phyloP scores from a whole-genome alignment of 2,329 filamentous ascomycete genomes.

The Fusarium sp. region DNA sequence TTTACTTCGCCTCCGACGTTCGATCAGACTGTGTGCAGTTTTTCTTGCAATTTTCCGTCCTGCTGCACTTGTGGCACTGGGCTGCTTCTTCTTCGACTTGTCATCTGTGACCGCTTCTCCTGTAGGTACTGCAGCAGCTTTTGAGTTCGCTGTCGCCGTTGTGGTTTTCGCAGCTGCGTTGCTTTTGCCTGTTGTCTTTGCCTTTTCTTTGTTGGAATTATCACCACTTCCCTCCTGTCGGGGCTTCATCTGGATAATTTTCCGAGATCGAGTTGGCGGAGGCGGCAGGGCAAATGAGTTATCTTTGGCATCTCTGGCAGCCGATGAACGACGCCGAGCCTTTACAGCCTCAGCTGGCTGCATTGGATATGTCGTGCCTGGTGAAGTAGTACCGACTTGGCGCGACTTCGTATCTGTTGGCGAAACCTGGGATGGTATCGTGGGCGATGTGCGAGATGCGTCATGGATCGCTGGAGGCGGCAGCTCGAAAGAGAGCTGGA shows the following conservation, averaged over 20 bases:
- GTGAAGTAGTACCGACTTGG: constrained; percentile 42
- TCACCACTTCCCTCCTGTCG: constrained; percentile 55
- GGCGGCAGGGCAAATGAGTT: constrained; percentile 85
- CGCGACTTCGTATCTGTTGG: constrained; percentile 49
- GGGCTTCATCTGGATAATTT: constrained; percentile 98
- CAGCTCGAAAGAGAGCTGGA: constrained; percentile 78
- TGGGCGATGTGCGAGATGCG: constrained; percentile 60
- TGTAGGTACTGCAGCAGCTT: constrained; percentile 35
- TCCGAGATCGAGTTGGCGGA: constrained; percentile 89
- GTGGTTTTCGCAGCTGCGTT: constrained; percentile 28
- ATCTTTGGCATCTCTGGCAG: constrained; percentile 60
- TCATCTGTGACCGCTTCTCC: constrained; percentile 38
- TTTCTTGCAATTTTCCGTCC: constrained; percentile 96
- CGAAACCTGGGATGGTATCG: constrained; percentile 40
- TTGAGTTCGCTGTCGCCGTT: constrained; percentile 32
- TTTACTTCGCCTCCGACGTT: constrained; percentile 88
- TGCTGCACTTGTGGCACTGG: constrained; percentile 80
- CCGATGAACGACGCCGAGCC: constrained; percentile 63
- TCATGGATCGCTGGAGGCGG: constrained; percentile 78
- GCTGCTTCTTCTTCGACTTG: constrained; percentile 78
- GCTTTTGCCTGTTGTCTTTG: constrained; percentile 40
- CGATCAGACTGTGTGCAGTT: constrained; percentile 95
- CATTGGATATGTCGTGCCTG: constrained; percentile 55
- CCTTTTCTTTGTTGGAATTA: constrained; percentile 41
- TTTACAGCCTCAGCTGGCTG: constrained; percentile 65